Conservation (phyloP, 2,329 filamentous ascomycete genomes). For the Pseudogymnoascus verrucosus region DNA sequence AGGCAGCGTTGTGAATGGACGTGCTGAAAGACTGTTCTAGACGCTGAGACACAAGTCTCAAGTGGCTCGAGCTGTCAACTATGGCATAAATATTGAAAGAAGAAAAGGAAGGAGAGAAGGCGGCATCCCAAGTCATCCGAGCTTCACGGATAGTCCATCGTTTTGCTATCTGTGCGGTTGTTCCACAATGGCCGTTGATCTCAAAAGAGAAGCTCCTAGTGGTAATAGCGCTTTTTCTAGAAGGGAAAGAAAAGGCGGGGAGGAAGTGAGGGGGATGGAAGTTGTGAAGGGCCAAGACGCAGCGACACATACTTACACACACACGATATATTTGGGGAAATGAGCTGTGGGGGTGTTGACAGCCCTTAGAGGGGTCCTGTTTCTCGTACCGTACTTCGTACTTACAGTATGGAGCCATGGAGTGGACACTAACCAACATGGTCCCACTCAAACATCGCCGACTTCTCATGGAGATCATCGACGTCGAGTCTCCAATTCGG, state of each 20-base stretch:
- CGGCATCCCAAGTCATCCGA: neutral
- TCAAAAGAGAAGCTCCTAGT: neutral
- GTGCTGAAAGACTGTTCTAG: neutral
- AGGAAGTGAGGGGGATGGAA: neutral
- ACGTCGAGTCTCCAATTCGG: neutral
- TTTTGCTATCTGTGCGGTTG: neutral
- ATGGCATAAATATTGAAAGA: neutral
- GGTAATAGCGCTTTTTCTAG: neutral
- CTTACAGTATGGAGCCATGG: neutral
- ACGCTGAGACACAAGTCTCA: neutral
- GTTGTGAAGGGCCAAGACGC: neutral
- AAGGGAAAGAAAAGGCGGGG: neutral
- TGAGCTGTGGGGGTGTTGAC: neutral
- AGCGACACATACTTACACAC: neutral
- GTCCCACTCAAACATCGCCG: neutral
- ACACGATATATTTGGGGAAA: neutral
- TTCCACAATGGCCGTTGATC: too few species aligned
- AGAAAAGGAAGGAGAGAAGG: neutral
- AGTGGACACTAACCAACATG: neutral
- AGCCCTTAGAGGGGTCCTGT: neutral
- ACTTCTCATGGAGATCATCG: neutral
- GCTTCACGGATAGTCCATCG: neutral
- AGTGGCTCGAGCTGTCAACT: neutral
- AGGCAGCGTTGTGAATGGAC: neutral
- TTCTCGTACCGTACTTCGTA: neutral